Base-by-base conservation (phyloP, 768 basidiomycete species). In the Imleria badia region DNA sequence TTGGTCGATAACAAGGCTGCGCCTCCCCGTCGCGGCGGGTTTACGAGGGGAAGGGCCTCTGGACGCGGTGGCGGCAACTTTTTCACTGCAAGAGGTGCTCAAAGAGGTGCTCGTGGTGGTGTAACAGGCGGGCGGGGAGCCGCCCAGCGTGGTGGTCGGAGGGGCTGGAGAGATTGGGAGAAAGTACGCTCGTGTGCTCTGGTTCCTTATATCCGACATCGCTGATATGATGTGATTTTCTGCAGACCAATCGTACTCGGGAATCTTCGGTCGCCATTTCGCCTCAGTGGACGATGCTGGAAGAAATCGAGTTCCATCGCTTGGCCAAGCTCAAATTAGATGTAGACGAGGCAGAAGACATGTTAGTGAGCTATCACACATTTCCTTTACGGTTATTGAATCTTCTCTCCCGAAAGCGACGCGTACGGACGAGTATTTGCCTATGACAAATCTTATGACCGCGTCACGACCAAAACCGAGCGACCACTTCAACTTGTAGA, bases 241-340 rank as follows among this genome's bases (percentile, higher is more conserved):
- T 51, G 48, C 69, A 86, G 93, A 90, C 78, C 61, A 85, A 87
- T 61, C 87, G 94, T 57, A 82, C 85, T 38, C 85, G 97, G 46
- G 96, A 98, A 73, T 89, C 94, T 5, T 95, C 93, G 2, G 92
- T 99, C 53, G 88, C 87, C 23, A 96, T 99, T 64, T 89, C 88
- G 46, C 84, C 91, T 19, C 85, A 89, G 58, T 99, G 97, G 97
- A 74, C 79, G n/a, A 87, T 97, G 82, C 76, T 97, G 45, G 97
- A 99, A 73, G 97, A 99, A 76, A 87, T 99, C 63, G 94, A 98
- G 69, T 98, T 98, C 76, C 83, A 90, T 73, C 86, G 96, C 48
- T 78, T 99, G 54, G 74, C 86, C 13, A 99, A 98, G 73, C 78
- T 98, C 59, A 82, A 91, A 45, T 82, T 99, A n/a, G 92, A 94